Evolutionary conservation across 257 asterid genomes (phyloP).

Genomic region (Eucommia ulmoides): DNA sequence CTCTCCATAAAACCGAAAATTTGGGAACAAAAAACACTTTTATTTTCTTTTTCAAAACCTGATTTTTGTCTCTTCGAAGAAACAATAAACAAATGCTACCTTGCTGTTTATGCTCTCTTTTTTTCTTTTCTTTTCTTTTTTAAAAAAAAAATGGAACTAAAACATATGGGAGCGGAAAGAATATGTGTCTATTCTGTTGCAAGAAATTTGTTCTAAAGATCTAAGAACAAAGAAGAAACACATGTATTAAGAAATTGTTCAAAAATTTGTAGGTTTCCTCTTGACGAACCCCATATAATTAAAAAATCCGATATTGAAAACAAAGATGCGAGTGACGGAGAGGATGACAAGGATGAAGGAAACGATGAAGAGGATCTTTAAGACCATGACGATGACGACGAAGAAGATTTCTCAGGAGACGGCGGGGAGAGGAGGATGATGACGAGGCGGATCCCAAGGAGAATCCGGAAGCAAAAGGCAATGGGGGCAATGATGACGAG

Average conservation of each 20-base stretch:
- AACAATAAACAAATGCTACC: no score
- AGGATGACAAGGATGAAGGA: slow-evolving; percentile 62
- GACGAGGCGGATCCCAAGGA: slow-evolving; percentile 52
- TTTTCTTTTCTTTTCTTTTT: background rate
- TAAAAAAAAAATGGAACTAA: background rate
- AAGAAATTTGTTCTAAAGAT: no score
- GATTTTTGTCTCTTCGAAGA: no score
- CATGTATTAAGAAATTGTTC: no score
- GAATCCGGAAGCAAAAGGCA: slow-evolving; percentile 46
- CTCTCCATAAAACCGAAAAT: no score
- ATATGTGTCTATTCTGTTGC: no score
- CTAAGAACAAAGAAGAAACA: no score
- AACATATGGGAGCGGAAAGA: no score
- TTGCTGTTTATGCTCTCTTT: no score
- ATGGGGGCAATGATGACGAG: slow-evolving; percentile 49
- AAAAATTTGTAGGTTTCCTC: slow-evolving; percentile 41
- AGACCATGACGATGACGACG: slow-evolving; percentile 54
- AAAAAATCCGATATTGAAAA: slow-evolving; percentile 38
- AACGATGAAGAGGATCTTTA: slow-evolving; percentile 38
- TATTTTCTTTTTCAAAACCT: no score
- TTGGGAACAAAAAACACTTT: no score
- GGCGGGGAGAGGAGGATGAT: slow-evolving; percentile 58
- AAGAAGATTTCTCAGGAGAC: slow-evolving; percentile 77
- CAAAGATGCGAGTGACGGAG: slow-evolving; percentile 59
- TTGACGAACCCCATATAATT: slow-evolving; percentile 31